Evolutionary conservation across 495 filamentous ascomycete species (phyloP).

Genomic region (Zalerion maritima): DNA sequence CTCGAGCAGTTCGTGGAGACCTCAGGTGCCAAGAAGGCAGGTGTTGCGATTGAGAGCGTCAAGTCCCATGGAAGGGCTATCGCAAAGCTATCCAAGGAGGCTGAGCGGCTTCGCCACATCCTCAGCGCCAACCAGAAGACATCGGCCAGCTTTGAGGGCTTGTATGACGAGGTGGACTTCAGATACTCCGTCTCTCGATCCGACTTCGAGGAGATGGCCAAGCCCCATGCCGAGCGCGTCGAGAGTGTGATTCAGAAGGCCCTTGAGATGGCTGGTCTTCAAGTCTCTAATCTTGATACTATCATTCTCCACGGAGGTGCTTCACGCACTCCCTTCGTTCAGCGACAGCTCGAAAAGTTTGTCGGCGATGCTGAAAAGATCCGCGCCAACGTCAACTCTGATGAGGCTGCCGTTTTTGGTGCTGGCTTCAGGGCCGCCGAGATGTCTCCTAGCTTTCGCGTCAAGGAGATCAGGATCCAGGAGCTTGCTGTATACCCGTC

Average conservation of each 20-base stretch:
- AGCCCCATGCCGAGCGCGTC: conserved; percentile 52
- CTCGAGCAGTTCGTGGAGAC: conserved; percentile 58
- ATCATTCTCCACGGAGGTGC: conserved; percentile 88
- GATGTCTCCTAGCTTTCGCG: conserved; percentile 83
- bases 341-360: conserved; percentile 69
- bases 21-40: conserved; percentile 51
- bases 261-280: conserved; percentile 54
- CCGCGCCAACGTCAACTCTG: conserved; percentile 86
- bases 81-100: conserved; percentile 81
- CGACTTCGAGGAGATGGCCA: conserved; percentile 71
- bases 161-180: conserved; percentile 88
- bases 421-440: conserved; percentile 88
- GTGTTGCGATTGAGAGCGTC: conserved; percentile 43
- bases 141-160: conserved; percentile 62
- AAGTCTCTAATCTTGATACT: conserved; percentile 66
- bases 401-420: conserved; percentile 94
- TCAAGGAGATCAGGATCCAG: conserved; percentile 80
- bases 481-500: conserved; percentile 62
- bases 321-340: conserved; percentile 85
- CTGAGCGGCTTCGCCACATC: conserved; percentile 74
- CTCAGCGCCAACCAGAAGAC: conserved; percentile 87
- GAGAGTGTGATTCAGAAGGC: conserved; percentile 56
- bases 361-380: conserved; percentile 63
- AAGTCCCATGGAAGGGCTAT: conserved; percentile 68
- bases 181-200: conserved; percentile 74